A percentile compares a stretch with the other conserved stretches of the same genome.
phyloP scores from a whole-genome alignment of 257 asterid genomes.

The Gynochthodes officinalis region DNA sequence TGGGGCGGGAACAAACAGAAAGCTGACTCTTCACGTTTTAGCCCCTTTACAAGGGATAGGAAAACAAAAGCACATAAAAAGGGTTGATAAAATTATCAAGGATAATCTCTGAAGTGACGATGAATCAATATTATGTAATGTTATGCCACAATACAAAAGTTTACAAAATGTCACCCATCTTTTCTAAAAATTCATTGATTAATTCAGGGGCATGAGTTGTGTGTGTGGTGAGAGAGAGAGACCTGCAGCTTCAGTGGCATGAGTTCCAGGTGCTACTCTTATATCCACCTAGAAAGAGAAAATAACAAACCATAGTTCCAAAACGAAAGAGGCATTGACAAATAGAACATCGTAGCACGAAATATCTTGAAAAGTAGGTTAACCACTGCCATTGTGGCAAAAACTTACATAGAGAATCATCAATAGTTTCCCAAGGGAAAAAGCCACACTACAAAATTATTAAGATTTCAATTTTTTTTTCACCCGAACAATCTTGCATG shows the following conservation, averaged over 20 bases:
- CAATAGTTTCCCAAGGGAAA: neutral
- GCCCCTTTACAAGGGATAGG: neutral
- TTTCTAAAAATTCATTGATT: too few species aligned
- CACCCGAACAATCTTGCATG: neutral
- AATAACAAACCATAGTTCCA: constrained; percentile 9
- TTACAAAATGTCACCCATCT: too few species aligned
- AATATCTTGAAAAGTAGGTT: neutral
- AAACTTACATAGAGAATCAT: neutral
- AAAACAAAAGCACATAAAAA: neutral
- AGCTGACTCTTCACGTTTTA: neutral
- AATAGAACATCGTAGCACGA: neutral
- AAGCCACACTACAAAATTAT: neutral
- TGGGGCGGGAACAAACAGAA: too few species aligned
- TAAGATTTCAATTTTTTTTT: neutral
- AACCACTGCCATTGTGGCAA: neutral
- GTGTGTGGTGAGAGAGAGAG: constrained; percentile 23
- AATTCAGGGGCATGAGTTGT: neutral
- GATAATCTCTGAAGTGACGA: neutral
- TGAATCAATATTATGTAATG: neutral
- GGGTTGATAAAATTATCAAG: neutral
- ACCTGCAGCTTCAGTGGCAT: constrained; percentile 98
- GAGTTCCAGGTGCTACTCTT: constrained; percentile 91
- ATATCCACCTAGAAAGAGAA: constrained; percentile 69
- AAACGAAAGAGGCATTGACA: neutral
- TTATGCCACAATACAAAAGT: too few species aligned